Evolutionary conservation across 2,329 filamentous ascomycete genomes (phyloP).

Genomic region (Cladosporium sphaerospermum): DNA sequence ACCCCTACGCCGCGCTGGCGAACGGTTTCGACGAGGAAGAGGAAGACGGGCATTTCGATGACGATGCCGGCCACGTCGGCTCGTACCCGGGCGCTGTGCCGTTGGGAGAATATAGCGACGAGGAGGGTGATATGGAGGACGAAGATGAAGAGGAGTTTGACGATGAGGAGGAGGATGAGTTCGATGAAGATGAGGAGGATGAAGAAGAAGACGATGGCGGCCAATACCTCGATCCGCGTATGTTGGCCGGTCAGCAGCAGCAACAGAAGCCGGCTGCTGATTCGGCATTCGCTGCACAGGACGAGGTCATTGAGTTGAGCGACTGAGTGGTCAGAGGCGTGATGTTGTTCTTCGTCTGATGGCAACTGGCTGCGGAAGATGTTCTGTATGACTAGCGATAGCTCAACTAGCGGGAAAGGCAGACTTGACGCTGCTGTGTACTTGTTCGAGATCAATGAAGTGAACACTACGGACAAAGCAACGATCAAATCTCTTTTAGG

Average conservation of each 20-base stretch:
- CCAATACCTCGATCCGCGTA: conserved; percentile 6
- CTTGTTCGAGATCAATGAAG: too few relatives aligned
- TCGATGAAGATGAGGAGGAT: conserved; percentile 14
- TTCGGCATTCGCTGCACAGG: conserved; percentile 14
- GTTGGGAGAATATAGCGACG: conserved; percentile 12
- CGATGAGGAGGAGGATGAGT: conserved; percentile 13
- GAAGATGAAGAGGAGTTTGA: conserved; percentile 12
- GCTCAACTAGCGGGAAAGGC: too few relatives aligned
- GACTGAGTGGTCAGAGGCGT: conserved; percentile 15
- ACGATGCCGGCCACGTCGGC: not conserved
- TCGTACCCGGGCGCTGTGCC: conserved; percentile 12
- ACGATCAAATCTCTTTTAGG: too few relatives aligned
- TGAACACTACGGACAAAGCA: too few relatives aligned
- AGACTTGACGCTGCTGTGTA: too few relatives aligned
- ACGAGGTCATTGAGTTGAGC: conserved; percentile 25
- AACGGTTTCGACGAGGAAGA: conserved; percentile 12
- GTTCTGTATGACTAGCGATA: too few relatives aligned
- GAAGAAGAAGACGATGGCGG: conserved; percentile 15
- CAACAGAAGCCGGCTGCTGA: conserved; percentile 16
- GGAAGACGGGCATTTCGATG: conserved; percentile 7
- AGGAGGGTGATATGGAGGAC: conserved; percentile 15
- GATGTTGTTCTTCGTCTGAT: too few relatives aligned
- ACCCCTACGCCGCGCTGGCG: conserved; percentile 15
- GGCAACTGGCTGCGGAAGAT: too few relatives aligned
- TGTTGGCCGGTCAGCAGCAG: not conserved